Evolutionary conservation across 805 yeast genomes (phyloP).

Genomic region (Pichia cabralensis): DNA sequence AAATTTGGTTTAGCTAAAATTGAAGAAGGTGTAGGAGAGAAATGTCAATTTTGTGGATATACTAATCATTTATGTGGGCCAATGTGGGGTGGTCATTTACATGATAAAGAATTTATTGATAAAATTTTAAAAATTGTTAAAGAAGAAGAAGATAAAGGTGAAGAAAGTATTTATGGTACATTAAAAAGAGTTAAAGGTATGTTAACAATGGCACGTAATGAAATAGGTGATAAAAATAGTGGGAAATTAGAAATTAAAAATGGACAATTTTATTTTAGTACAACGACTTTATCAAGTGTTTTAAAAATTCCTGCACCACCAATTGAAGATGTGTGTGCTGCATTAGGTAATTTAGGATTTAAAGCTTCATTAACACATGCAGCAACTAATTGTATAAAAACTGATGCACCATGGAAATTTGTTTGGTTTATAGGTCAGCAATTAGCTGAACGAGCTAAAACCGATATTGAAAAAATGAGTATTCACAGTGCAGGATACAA

Average conservation of each 20-base stretch:
- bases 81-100: conserved; percentile 85
- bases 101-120: conserved; percentile 56
- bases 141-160: conserved; percentile 26
- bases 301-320: conserved; percentile 81
- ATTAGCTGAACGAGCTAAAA: conserved; percentile 44
- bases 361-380: conserved; percentile 85
- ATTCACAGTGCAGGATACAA: conserved; percentile 49
- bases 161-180: conserved; percentile 60
- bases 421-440: conserved; percentile 64
- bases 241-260: conserved; percentile 17
- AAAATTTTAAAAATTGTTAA: conserved; percentile 46
- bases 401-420: conserved; percentile 78
- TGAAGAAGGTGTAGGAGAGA: conserved; percentile 41
- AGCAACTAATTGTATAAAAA: conserved; percentile 73
- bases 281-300: conserved; percentile 64
- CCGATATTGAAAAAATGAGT: conserved; percentile 31
- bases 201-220: conserved; percentile 75
- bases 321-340: conserved; percentile 59
- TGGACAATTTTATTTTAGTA: conserved; percentile 74
- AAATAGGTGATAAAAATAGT: conserved; percentile 29
- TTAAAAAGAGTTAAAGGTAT: conserved; percentile 81
- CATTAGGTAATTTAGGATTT: conserved; percentile 77
- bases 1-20: conserved; percentile 56
- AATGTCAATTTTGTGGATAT: conserved; percentile 63
- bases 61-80: conserved; percentile 86